phyloP scores from a whole-genome alignment of 2,329 filamentous ascomycete genomes.

The Ophiostoma sp. region DNA sequence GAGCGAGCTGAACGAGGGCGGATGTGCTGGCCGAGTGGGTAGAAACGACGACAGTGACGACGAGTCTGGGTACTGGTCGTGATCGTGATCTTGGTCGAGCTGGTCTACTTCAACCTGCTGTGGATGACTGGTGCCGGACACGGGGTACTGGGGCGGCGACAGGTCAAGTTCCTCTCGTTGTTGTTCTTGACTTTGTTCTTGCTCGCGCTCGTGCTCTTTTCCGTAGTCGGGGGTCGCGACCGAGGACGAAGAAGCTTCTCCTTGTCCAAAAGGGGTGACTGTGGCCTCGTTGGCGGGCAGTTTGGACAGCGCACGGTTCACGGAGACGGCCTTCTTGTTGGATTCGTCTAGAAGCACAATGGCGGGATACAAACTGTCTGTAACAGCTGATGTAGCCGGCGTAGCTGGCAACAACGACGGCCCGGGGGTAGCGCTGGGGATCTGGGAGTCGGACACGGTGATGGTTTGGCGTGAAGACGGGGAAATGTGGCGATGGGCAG shows the following conservation, averaged over 20 bases:
- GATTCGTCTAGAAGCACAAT: conserved; percentile 10
- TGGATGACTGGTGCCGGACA: not conserved
- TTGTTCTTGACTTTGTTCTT: not conserved
- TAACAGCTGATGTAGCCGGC: conserved; percentile 5
- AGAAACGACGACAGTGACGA: conserved; percentile 10
- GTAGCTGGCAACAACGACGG: conserved; percentile 20
- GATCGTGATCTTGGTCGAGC: not conserved
- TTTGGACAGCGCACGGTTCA: not conserved
- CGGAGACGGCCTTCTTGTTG: not conserved
- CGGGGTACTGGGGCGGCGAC: conserved; percentile 16
- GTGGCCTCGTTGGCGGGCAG: conserved; percentile 9
- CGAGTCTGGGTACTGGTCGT: conserved; percentile 7
- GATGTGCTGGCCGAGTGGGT: conserved; percentile 30
- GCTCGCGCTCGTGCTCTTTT: not conserved
- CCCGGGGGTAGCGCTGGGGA: conserved; percentile 18
- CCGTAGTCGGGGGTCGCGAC: conserved; percentile 3
- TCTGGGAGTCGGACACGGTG: conserved; percentile 26
- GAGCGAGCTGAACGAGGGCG: conserved; percentile 58
- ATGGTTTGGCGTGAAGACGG: conserved; percentile 13
- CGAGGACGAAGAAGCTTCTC: conserved; percentile 3
- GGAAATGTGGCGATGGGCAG: not conserved
- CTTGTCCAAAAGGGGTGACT: not conserved
- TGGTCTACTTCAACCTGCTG: not conserved
- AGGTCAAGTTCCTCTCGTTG: not conserved
- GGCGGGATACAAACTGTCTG: not conserved